Conservation (phyloP, 2,329 filamentous ascomycete species). For the Clonostachys solani region DNA sequence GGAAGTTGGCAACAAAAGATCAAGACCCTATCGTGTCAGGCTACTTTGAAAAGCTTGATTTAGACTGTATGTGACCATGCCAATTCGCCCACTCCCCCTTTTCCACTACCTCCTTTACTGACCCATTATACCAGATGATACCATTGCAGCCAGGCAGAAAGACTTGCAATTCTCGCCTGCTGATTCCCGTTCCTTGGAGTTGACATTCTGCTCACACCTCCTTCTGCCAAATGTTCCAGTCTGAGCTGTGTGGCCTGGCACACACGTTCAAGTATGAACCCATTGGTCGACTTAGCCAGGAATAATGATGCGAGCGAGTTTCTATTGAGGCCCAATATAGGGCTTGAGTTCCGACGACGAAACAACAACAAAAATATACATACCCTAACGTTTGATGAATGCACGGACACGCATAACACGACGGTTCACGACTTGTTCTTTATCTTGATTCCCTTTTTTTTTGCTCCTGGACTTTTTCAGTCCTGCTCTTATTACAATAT, state of each 20-base stretch:
- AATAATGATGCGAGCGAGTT: no score
- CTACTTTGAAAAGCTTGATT: slow-evolving; percentile 52
- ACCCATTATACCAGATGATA: slow-evolving; percentile 11
- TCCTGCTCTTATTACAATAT: no score
- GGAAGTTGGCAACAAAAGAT: slow-evolving; percentile 42
- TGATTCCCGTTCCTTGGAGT: slow-evolving; percentile 44
- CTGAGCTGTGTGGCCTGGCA: not conserved
- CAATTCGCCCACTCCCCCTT: no score
- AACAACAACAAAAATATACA: no score
- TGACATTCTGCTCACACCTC: slow-evolving; percentile 44
- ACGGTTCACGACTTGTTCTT: not conserved
- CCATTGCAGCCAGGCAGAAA: slow-evolving; percentile 38
- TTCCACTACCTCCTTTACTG: no score
- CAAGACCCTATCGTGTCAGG: slow-evolving; percentile 37
- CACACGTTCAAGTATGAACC: no score
- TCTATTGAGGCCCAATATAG: no score
- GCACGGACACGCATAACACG: not conserved
- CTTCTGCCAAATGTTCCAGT: slow-evolving; percentile 26
- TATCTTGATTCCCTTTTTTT: not conserved
- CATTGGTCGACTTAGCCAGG: no score
- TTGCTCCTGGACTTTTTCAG: no score
- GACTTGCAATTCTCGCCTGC: slow-evolving; percentile 45
- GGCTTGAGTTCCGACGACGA: no score
- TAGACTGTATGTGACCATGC: slow-evolving; percentile 46
- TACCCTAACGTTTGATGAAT: no score